Evolutionary conservation across 2,329 filamentous ascomycete species (phyloP), one percentile per base, ranked within the genome.

Genomic region (Talaromyces sp.): DNA sequence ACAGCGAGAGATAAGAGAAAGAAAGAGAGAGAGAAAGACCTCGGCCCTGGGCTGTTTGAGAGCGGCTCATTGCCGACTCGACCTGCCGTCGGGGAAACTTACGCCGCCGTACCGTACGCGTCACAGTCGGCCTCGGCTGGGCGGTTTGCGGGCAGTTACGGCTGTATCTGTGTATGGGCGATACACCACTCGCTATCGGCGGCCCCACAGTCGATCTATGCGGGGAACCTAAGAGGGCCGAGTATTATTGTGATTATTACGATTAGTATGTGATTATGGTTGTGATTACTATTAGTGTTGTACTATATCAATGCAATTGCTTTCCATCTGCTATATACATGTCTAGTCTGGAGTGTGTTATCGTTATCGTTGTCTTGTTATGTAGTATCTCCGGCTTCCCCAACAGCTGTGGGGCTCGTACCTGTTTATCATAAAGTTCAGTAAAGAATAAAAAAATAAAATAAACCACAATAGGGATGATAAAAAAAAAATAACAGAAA

Each of bases 101-200:
- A 73, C 63, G 57, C 68, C 72, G 73, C 71, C 53, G 70, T 73
- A 58, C 27, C 40, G 27, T 58, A 58, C 56, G 44, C 14, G 56
- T 58, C 44, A 58, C 44, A 34, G 28, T 4, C 12, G 9, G 18
- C 51, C 57, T 44, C 33, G 57, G 57, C 57, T 53, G 6, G 30
- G 3, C 18, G 8, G 5, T 51, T 27, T 51, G 44, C 44, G 44
- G 9, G 28, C 7, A 18, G 2, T 53, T 27, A 23, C 5, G 28
- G 1, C 16, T 53, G 50, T 53, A 53, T 53, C 10, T 28, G 27
- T 33, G 50, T 53, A 53, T 53, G 50, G 27, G 7, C 3, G 4
- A 31, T 53, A 53, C 50, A 31, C 28, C 23, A 23, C 1, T 23
- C 23, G 4, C 44, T 47, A 47, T 27, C 1, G 7, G 44, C 44